Base-by-base conservation (phyloP, 768 basidiomycete genomes). In the Psilocybe sp. region DNA sequence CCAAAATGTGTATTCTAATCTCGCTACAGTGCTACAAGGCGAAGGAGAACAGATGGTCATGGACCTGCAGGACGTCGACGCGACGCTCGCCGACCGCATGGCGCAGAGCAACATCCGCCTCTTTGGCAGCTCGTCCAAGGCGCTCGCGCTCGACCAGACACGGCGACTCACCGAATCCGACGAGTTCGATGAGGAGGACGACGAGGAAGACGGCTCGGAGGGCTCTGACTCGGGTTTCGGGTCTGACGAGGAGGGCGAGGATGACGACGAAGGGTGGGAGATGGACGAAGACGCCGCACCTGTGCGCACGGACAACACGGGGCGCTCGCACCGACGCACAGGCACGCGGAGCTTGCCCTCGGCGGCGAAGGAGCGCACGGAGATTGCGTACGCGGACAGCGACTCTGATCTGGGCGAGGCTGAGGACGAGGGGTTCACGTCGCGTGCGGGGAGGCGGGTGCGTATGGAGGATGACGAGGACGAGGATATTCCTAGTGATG, bases 31-130 rank as follows among this genome's bases (percentile, higher is more conserved):
- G 41, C 77, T 77, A 4, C 89, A 89, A 61, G 96, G 95, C 8
- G 96, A 97, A 67, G 97, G 97, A 13, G 96, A 98, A 63, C 80
- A 86, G 64, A 98, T 99, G 97, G 93, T 99, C 11, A 89, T 98
- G 78, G 89, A 92, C 64, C 75, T 99, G 12, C 97, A 99, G 66
- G 97, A 94, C 54, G 89, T 85, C 15, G 70, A 73, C 23, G 68
- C 74, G 2, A 98, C 95, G 0, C 83, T 99, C 23, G 94, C 86
- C 52, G 93, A 94, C 57, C 80, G 76, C 7, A 85, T 98, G 28
- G 79, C 85, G 14, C 78, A 79, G 49, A 92, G 90, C 58, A 80
- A 89, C 50, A 94, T 99, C 53, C 78, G 80, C 33, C 77, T 99
- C 2, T 82, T 98, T 33, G 91, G 84, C 13, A 81, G 87, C 2